Evolutionary conservation across 169 alveolate genomes (phyloP).

Genomic region (Plasmodium ovale): DNA sequence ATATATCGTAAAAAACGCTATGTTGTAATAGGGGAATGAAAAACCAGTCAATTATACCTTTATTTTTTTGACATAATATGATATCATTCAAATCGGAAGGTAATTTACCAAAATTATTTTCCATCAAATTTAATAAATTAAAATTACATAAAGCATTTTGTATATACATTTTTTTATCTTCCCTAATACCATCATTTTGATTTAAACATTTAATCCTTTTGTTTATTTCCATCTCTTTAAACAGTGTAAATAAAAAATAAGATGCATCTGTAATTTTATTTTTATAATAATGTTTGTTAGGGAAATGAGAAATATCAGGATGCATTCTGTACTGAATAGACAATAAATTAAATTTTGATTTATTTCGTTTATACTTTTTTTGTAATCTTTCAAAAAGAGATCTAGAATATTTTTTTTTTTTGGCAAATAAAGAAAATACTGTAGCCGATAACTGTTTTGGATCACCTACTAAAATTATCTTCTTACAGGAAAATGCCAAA

Average conservation of each 20-base stretch:
- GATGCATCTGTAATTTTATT: constrained; percentile 80
- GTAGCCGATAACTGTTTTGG: constrained; percentile 98
- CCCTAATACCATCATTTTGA: constrained; percentile 2
- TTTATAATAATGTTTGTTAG: constrained; percentile 93
- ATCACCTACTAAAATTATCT: constrained; percentile 95
- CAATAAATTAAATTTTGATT: constrained; percentile 84
- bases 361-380: constrained; percentile 81
- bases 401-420: constrained; percentile 82
- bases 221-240: constrained; percentile 42
- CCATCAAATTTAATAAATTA: constrained; percentile 45
- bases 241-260: constrained; percentile 22
- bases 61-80: constrained; percentile 38
- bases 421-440: constrained; percentile 92
- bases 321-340: constrained; percentile 97
- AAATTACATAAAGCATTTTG: constrained; percentile 35
- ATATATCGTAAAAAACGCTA: constrained; percentile 76
- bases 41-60: constrained; percentile 77
- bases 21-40: constrained; percentile 78
- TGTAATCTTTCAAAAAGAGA: constrained; percentile 92
- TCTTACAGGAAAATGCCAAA: constrained; percentile 88
- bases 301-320: constrained; percentile 95
- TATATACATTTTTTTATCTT: background rate
- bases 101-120: constrained; percentile 42
- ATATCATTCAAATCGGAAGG: constrained; percentile 35
- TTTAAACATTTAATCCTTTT: background rate